A percentile compares a stretch with the other conserved stretches of the same genome.
phyloP scores from a whole-genome alignment of 306 rosid genomes.

The Rosa chinensis region DNA sequence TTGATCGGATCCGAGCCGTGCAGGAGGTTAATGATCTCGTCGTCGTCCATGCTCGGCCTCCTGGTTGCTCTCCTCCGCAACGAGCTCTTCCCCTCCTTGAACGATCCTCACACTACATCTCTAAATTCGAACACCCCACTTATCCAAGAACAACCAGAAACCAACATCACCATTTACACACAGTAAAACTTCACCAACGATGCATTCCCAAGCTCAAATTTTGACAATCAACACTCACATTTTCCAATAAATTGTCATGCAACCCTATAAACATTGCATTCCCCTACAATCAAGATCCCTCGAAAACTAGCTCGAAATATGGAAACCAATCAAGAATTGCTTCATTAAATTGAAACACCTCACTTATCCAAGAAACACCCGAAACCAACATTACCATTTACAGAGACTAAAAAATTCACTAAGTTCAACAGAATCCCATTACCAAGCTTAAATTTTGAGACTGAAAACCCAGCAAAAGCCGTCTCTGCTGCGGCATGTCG shows the following conservation, averaged over 20 bases:
- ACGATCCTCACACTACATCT: slow-evolving; percentile 89
- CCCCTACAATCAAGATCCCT: background rate
- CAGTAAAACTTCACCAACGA: no score
- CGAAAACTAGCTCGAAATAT: background rate
- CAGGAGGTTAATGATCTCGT: slow-evolving; percentile 80
- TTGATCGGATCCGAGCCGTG: slow-evolving; percentile 99
- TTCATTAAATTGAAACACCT: background rate
- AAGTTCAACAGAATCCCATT: background rate
- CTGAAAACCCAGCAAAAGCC: slow-evolving; percentile 43
- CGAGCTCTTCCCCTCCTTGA: slow-evolving; percentile 85
- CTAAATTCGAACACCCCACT: no score
- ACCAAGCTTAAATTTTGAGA: slow-evolving; percentile 10
- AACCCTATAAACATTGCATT: background rate
- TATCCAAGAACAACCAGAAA: no score
- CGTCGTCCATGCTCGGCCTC: slow-evolving; percentile 93
- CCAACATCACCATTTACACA: no score
- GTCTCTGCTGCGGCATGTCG: slow-evolving; percentile 71
- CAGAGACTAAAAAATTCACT: background rate
- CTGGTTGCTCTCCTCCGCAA: slow-evolving; percentile 69
- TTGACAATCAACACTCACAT: no score
- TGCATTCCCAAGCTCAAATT: no score
- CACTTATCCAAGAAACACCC: background rate
- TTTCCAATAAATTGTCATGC: background rate
- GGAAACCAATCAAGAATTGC: background rate
- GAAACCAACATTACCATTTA: background rate